Percentiles rank a stretch among this genome's conserved stretches.
phyloP scores from a whole-genome alignment of 139 green algal species.

The Chlorella sp. region DNA sequence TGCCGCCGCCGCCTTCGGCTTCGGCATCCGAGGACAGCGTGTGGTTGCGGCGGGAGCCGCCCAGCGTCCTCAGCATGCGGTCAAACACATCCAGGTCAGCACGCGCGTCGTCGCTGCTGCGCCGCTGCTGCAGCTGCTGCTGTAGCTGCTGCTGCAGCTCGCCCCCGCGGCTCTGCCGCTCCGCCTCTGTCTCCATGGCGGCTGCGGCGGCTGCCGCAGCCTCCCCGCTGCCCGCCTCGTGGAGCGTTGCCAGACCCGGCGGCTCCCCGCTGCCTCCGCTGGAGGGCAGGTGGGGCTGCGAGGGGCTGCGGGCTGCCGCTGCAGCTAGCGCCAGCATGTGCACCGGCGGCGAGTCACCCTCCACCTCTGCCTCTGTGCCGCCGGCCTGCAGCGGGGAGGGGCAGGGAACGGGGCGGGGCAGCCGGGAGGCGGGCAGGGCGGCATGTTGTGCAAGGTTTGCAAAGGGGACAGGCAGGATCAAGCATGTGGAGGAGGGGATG shows the following conservation, averaged over 20 bases:
- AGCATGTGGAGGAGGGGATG: no score
- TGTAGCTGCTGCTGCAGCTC: no score
- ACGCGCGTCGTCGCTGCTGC: neutral
- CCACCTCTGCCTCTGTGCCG: neutral
- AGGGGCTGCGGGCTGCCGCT: neutral
- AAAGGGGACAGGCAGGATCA: no score
- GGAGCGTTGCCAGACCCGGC: neutral
- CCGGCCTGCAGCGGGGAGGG: neutral
- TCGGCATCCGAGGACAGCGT: neutral
- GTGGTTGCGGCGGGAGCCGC: neutral
- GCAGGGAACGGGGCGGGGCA: neutral
- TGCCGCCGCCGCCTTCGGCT: neutral
- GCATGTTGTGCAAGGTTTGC: no score
- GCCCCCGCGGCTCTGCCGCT: neutral
- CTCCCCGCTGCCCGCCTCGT: neutral
- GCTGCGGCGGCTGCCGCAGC: neutral
- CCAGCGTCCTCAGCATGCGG: slow-evolving; percentile 8
- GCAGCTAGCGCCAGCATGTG: neutral
- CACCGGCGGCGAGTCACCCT: neutral
- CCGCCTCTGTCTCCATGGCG: neutral
- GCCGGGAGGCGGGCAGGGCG: neutral
- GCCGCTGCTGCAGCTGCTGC: neutral
- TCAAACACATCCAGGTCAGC: neutral
- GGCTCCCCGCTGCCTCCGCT: neutral
- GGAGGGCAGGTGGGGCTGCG: neutral